phyloP scores from a whole-genome alignment of 306 rosid species.

The Glycine soja region DNA sequence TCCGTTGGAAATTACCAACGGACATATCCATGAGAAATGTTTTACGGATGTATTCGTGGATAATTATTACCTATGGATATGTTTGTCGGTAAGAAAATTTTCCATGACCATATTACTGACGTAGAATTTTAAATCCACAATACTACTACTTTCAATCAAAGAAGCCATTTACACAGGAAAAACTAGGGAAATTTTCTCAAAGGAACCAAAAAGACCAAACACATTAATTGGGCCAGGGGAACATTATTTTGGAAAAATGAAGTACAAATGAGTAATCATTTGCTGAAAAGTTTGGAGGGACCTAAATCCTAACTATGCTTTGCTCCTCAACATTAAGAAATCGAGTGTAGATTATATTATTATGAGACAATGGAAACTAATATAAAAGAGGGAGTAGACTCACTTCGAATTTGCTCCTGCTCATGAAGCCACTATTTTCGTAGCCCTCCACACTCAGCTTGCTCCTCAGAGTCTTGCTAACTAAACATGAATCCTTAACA shows the following conservation, averaged over 20 bases:
- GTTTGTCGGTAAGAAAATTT: too few relatives aligned
- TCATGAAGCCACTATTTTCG: conserved; percentile 79
- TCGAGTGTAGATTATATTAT: neutral
- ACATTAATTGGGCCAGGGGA: neutral
- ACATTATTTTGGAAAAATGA: neutral
- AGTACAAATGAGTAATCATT: neutral
- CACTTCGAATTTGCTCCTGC: conserved; percentile 91
- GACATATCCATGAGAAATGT: too few relatives aligned
- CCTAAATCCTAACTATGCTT: neutral
- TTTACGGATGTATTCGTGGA: too few relatives aligned
- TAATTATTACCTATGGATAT: too few relatives aligned
- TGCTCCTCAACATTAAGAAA: neutral
- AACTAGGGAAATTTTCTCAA: neutral
- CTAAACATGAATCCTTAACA: conserved; percentile 74
- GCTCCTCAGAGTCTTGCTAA: conserved; percentile 99
- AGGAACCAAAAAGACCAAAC: neutral
- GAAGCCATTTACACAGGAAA: neutral
- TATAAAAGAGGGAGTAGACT: conserved; percentile 30
- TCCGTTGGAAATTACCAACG: too few relatives aligned
- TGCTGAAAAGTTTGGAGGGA: neutral
- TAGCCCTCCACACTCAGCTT: conserved; percentile 96
- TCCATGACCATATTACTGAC: too few relatives aligned
- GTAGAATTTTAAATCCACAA: neutral
- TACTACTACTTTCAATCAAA: neutral
- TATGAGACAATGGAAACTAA: conserved; percentile 2